Percentiles rank a stretch among this genome's conserved stretches.
Conservation (phyloP, 306 rosid genomes). For the Oxytropis ochrocephala region DNA sequence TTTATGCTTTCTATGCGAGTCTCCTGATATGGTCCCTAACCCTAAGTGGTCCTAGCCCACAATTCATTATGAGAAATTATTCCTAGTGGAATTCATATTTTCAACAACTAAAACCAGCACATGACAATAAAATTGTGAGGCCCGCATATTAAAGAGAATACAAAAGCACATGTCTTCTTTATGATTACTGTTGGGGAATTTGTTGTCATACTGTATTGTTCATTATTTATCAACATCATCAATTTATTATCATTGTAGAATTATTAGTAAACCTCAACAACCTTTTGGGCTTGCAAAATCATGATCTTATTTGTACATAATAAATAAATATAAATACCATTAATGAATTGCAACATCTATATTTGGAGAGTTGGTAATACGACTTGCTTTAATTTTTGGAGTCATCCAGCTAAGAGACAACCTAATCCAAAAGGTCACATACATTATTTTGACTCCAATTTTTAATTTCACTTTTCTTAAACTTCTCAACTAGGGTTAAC, state of each 20-base stretch:
- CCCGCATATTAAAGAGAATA: not conserved
- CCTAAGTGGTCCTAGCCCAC: not conserved
- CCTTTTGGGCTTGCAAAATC: not conserved
- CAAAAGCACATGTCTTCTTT: not conserved
- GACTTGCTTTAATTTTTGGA: too few relatives aligned
- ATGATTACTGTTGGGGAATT: not conserved
- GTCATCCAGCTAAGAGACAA: too few relatives aligned
- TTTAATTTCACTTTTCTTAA: too few relatives aligned
- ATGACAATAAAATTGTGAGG: conserved; percentile 12
- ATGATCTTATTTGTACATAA: not conserved
- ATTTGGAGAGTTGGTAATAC: too few relatives aligned
- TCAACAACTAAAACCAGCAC: conserved; percentile 8
- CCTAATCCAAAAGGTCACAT: too few relatives aligned
- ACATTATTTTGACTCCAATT: too few relatives aligned
- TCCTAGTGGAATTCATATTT: conserved; percentile 15
- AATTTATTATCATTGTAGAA: not conserved
- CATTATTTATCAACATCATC: not conserved
- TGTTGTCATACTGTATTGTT: not conserved
- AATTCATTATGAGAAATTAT: not conserved
- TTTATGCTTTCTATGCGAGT: not conserved
- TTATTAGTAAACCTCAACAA: not conserved
- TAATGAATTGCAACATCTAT: not conserved
- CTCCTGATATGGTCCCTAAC: not conserved
- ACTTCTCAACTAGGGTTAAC: too few relatives aligned
- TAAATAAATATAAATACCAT: too few relatives aligned